Conservation (phyloP, 805 yeast genomes). For the Barnettozyma wickerhamii region DNA sequence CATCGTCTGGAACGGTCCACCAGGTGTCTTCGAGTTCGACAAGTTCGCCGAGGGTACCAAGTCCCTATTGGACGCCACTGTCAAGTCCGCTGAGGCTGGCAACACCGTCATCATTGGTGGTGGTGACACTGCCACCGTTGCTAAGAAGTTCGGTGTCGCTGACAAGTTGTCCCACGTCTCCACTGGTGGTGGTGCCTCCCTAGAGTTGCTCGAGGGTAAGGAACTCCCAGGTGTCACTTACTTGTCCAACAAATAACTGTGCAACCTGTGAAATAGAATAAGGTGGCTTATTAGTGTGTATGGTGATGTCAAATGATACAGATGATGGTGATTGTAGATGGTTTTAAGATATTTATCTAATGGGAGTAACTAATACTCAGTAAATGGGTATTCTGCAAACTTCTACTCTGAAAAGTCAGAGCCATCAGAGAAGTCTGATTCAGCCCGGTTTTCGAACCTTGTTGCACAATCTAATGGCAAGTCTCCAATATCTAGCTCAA, state of each 20-base stretch:
- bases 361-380: too few species aligned
- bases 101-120: slow-evolving; percentile 94
- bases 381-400: too few species aligned
- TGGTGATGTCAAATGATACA: too few species aligned
- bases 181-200: slow-evolving; percentile 99
- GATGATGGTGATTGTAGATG: too few species aligned
- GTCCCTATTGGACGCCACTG: slow-evolving; percentile 82
- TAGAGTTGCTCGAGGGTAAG: slow-evolving; percentile 98
- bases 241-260: slow-evolving; percentile 76
- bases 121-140: slow-evolving; percentile 99
- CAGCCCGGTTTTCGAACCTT: too few species aligned
- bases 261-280: too few species aligned
- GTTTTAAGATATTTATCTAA: too few species aligned
- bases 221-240: slow-evolving; percentile 96
- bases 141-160: slow-evolving; percentile 96
- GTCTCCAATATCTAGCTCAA: too few species aligned
- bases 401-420: too few species aligned
- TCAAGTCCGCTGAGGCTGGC: slow-evolving; percentile 80
- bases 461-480: too few species aligned
- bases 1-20: slow-evolving; percentile 99
- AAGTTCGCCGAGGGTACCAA: slow-evolving; percentile 90
- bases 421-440: too few species aligned
- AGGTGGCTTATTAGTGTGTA: not conserved
- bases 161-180: slow-evolving; percentile 97
- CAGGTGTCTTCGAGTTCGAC: slow-evolving; percentile 99